These are phyloP conservation scores for Cystobasidium onofrii DNA, from an alignment of 768 basidiomycete species.

Conservation along the genomic window DNA sequence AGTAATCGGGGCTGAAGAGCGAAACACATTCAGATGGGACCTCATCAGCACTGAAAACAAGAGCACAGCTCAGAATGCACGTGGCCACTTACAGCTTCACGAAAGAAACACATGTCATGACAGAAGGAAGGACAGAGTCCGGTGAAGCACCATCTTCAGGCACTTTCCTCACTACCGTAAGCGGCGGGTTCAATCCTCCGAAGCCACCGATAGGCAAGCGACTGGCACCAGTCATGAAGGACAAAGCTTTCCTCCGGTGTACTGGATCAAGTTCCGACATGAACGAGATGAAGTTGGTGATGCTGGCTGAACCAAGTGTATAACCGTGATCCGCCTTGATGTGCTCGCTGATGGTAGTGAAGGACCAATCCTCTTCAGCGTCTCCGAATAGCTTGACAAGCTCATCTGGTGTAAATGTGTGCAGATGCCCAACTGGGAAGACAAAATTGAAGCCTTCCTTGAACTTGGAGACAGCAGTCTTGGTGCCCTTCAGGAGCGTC, in stretches of 20 bases:
- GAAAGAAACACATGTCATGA: conserved; percentile 73
- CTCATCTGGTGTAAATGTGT: conserved; percentile 88
- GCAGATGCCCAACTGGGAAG: conserved; percentile 82
- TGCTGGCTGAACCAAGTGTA: conserved; percentile 85
- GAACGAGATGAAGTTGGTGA: conserved; percentile 74
- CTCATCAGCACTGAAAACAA: too few relatives aligned
- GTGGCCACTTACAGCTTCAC: neutral
- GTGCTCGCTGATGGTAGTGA: conserved; percentile 76
- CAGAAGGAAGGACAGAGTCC: conserved; percentile 90
- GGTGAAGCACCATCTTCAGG: conserved; percentile 65
- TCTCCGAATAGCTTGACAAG: conserved; percentile 93
- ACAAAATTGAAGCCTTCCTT: conserved; percentile 85
- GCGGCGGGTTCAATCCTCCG: conserved; percentile 81
- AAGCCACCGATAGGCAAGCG: conserved; percentile 56
- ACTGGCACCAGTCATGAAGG: conserved; percentile 77
- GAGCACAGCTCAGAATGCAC: too few relatives aligned
- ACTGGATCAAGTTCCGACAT: conserved; percentile 70
- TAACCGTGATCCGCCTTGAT: conserved; percentile 98
- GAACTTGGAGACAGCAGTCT: conserved; percentile 63
- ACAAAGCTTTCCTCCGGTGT: conserved; percentile 75
- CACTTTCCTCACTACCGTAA: conserved; percentile 95
- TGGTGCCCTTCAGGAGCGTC: conserved; percentile 53
- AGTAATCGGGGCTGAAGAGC: conserved; percentile 64
- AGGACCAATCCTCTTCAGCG: conserved; percentile 92
- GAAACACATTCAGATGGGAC: too few relatives aligned